These are phyloP conservation scores for Phytophthora chlamydospora DNA, from an alignment of 352 stramenopile genomes.

Conservation along the genomic window DNA sequence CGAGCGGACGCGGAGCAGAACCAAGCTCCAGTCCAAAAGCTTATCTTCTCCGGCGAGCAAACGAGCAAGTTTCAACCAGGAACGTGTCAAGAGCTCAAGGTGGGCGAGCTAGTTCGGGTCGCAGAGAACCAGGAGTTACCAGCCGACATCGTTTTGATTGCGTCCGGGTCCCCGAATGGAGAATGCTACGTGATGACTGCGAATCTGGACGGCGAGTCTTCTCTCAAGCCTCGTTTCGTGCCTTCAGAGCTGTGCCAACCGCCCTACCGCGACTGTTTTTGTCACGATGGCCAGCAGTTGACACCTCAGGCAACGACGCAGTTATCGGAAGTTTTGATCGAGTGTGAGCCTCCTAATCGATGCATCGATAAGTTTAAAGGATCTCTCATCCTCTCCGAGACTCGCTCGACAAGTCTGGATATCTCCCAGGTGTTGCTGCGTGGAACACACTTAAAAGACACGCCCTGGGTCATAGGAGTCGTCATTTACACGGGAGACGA, in stretches of 20 bases:
- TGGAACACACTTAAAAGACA: conserved; percentile 76
- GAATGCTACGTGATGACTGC: conserved; percentile 87
- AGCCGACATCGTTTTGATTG: conserved; percentile 75
- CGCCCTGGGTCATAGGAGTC: conserved; percentile 67
- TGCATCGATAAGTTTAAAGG: conserved; percentile 87
- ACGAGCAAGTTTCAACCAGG: conserved; percentile 26
- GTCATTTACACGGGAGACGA: conserved; percentile 90
- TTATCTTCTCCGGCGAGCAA: conserved; percentile 24
- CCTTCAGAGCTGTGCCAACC: conserved; percentile 40
- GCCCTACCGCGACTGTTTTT: conserved; percentile 29
- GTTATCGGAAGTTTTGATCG: conserved; percentile 24
- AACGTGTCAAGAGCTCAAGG: conserved; percentile 59
- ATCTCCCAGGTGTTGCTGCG: conserved; percentile 78
- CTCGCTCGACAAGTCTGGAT: conserved; percentile 46
- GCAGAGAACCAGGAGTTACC: conserved; percentile 74
- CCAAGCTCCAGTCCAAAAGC: conserved; percentile 31
- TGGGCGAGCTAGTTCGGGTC: conserved; percentile 84
- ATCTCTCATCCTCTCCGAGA: conserved; percentile 45
- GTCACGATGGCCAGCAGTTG: conserved; percentile 33
- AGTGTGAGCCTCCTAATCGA: conserved; percentile 57
- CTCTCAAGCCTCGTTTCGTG: conserved; percentile 83
- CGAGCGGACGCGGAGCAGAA: conserved; percentile 76
- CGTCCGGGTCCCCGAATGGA: conserved; percentile 54
- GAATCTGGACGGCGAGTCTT: conserved; percentile 90
- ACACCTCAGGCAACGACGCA: conserved; percentile 13